Evolutionary conservation across 2,329 filamentous ascomycete species (phyloP), one percentile per base, ranked within the genome.

Genomic region (Seiridium unicorne): DNA sequence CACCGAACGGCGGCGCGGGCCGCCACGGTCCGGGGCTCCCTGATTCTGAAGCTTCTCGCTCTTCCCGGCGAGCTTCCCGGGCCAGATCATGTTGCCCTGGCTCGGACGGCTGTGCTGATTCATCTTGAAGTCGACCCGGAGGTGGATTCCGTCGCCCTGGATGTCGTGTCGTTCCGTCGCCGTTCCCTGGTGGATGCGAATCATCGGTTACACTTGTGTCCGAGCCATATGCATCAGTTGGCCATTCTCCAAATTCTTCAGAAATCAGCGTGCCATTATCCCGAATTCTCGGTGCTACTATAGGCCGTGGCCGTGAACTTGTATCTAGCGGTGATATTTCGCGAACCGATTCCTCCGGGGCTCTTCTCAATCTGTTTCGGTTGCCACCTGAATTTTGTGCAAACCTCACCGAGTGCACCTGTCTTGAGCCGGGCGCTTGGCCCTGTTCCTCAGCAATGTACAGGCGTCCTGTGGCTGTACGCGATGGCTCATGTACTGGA

Each of bases 1-100:
- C 58, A 5, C 60, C 59, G 38, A 61, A 64, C 48, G 60, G 57
- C n/a, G 63, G 18, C 26, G 61, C 26, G 44, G 62, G 42, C 34
- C 11, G 42, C 53, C 55, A 63, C 31, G 57, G 58, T 4, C 56
- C 51, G 47, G 36, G 42, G 32, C 32, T 26, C 18, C 18, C 18
- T 26, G 13, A 42, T 8, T 42, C 38, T 42, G 38, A 13, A 7
- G 38, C 7, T 13, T 42, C 13, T 13, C 13, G 38, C 7, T 8
- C 38, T 13, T 42, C 38, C 13, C 38, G 38, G 13, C 7, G 38
- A 42, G 38, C 7, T 13, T 42, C 38, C 7, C 7, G 38, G 13
- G 38, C 18, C 18, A 26, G 1, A 26, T 26, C 18, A 26, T 26
- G 18, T 26, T 26, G 18, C 18, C 1, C 18, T 26, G 13, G 38